Evolutionary conservation across 176 grass and related monocot species (phyloP).

Genomic region (Pontederia paniculata): DNA sequence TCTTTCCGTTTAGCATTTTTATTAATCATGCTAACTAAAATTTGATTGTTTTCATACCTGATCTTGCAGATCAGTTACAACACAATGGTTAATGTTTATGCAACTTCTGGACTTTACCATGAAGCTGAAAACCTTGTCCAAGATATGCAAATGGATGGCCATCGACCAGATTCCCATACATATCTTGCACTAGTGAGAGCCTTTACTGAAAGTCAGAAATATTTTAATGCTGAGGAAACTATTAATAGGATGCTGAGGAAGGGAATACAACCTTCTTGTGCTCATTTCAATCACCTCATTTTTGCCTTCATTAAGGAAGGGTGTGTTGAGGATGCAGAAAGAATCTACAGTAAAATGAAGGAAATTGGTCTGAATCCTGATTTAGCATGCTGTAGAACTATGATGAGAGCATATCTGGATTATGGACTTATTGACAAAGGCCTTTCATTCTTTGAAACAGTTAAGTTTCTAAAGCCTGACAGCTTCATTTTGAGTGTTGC

Average conservation of each 20-base stretch:
- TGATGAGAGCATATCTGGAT: conserved; percentile 74
- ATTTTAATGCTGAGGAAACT: conserved; percentile 42
- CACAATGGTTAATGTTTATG: conserved; percentile 72
- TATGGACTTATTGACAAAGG: conserved; percentile 40
- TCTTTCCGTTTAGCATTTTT: background rate
- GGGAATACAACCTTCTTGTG: conserved; percentile 31
- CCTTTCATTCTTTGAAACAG: conserved; percentile 51
- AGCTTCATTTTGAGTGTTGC: conserved; percentile 64
- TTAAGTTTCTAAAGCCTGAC: conserved; percentile 43
- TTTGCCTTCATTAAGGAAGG: conserved; percentile 55
- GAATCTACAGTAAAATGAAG: conserved; percentile 42
- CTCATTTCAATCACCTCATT: conserved; percentile 75
- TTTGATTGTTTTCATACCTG: background rate
- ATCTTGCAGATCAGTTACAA: conserved; percentile 82
- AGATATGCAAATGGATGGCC: conserved; percentile 42
- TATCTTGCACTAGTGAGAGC: conserved; percentile 55
- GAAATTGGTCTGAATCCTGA: conserved; percentile 36
- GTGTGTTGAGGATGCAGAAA: conserved; percentile 36
- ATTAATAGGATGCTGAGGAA: conserved; percentile 40
- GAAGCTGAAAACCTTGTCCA: conserved; percentile 49
- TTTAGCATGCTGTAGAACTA: conserved; percentile 50
- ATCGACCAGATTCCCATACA: conserved; percentile 45
- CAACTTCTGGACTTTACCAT: conserved; percentile 37
- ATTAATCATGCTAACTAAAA: background rate
- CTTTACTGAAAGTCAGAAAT: conserved; percentile 34